Evolutionary conservation across 73 alveolate species (phyloP).

Genomic region (Paramecium sonneborni): DNA sequence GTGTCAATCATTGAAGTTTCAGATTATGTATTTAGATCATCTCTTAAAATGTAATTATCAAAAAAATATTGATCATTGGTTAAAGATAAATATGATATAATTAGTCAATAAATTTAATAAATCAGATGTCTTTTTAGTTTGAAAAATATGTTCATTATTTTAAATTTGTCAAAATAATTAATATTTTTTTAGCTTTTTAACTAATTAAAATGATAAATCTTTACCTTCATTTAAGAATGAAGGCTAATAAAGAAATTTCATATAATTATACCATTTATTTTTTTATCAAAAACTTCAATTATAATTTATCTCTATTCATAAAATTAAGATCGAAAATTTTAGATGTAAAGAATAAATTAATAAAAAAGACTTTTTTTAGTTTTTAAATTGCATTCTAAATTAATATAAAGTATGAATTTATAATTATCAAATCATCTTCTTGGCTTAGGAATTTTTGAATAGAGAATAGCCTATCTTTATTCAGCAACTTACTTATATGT

Average conservation of each 20-base stretch:
- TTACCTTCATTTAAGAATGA: background rate
- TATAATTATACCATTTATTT: background rate
- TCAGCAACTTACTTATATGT: slow-evolving; percentile 46
- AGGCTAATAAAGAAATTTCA: slow-evolving; percentile 4
- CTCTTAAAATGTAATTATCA: no score
- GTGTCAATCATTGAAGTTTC: no score
- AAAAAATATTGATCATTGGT: background rate
- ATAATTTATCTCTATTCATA: no score
- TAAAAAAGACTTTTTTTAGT: no score
- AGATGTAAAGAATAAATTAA: no score
- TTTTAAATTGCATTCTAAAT: background rate
- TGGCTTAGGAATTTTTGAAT: background rate
- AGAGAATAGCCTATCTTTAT: background rate
- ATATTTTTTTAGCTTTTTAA: background rate
- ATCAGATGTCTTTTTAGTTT: background rate
- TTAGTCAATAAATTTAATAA: background rate
- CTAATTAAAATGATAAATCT: background rate
- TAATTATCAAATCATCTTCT: background rate
- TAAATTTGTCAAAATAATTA: background rate
- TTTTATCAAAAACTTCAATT: no score
- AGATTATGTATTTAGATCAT: no score
- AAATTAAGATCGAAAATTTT: no score
- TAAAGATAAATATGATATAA: background rate
- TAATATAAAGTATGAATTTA: background rate
- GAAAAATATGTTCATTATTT: background rate